phyloP scores from a whole-genome alignment of 495 filamentous ascomycete species.

The Amniculicola lignicola region DNA sequence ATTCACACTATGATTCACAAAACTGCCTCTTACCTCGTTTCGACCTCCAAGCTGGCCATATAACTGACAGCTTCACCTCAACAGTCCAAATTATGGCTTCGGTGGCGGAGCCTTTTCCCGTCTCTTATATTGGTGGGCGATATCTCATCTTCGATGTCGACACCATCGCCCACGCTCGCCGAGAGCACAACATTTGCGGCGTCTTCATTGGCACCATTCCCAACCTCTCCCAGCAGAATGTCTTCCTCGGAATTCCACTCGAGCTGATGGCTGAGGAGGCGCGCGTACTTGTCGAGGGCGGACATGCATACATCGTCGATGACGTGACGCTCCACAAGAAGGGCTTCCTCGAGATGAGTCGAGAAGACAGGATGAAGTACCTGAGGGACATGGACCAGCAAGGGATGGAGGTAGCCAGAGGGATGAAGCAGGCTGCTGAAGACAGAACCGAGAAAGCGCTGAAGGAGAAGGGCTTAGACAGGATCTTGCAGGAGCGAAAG shows the following conservation, averaged over 20 bases:
- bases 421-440: slow-evolving; percentile 44
- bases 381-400: slow-evolving; percentile 38
- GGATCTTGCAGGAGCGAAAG: slow-evolving; percentile 19
- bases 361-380: slow-evolving; percentile 49
- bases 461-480: slow-evolving; percentile 26
- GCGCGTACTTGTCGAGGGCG: slow-evolving; percentile 74
- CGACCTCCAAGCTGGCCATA: neutral
- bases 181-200: slow-evolving; percentile 79
- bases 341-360: slow-evolving; percentile 54
- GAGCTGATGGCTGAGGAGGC: slow-evolving; percentile 91
- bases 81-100: neutral
- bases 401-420: slow-evolving; percentile 47
- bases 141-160: slow-evolving; percentile 89
- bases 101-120: slow-evolving; percentile 61
- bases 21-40: neutral
- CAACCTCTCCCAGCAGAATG: slow-evolving; percentile 89
- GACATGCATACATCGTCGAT: slow-evolving; percentile 74
- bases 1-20: slow-evolving; percentile 39
- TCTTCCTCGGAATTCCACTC: slow-evolving; percentile 84
- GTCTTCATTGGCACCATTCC: slow-evolving; percentile 84
- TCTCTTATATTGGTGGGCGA: slow-evolving; percentile 74
- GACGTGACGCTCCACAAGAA: slow-evolving; percentile 64
- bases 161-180: slow-evolving; percentile 72
- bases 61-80: neutral
- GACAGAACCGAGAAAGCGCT: slow-evolving; percentile 30